Evolutionary conservation across 305 asterid genomes (phyloP).

Genomic region (Fraxinus nigra): DNA sequence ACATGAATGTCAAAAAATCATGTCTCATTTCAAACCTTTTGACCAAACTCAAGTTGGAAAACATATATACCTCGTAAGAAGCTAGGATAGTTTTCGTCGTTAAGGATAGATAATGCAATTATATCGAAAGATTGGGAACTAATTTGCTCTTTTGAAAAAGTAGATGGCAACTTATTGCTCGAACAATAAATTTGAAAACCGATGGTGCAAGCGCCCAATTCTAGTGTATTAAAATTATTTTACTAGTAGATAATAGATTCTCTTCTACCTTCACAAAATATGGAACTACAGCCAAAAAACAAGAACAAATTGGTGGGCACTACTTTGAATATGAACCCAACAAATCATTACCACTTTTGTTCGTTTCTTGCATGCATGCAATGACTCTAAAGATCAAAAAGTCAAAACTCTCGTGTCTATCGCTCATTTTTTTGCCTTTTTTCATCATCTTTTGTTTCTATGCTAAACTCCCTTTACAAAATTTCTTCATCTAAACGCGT

Average conservation of each 20-base stretch:
- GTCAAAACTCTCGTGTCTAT: not conserved
- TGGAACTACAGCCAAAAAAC: not conserved
- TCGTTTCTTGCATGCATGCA: slow-evolving; percentile 15
- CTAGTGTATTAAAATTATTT: not conserved
- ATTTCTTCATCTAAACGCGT: slow-evolving; percentile 24
- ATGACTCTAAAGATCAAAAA: not conserved
- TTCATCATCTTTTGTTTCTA: not conserved
- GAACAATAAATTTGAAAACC: not conserved
- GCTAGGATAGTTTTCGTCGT: not conserved
- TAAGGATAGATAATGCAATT: not conserved
- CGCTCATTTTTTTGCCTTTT: not conserved
- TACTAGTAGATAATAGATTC: not conserved
- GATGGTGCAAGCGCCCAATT: not conserved
- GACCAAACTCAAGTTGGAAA: not conserved
- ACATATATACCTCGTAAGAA: not conserved
- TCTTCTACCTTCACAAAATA: not conserved
- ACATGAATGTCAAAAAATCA: not conserved
- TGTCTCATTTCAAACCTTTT: not conserved
- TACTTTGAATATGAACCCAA: not conserved
- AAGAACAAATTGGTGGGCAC: not conserved
- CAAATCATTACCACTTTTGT: not conserved
- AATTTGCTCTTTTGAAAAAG: not conserved
- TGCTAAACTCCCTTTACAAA: not conserved
- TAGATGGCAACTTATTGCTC: not conserved
- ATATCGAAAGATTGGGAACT: not conserved